A percentile compares a stretch with the other conserved stretches of the same genome.
These are phyloP conservation scores for Brasenia schreberi DNA, from an alignment of 164 flowering plant genomes.

Conservation along the genomic window DNA sequence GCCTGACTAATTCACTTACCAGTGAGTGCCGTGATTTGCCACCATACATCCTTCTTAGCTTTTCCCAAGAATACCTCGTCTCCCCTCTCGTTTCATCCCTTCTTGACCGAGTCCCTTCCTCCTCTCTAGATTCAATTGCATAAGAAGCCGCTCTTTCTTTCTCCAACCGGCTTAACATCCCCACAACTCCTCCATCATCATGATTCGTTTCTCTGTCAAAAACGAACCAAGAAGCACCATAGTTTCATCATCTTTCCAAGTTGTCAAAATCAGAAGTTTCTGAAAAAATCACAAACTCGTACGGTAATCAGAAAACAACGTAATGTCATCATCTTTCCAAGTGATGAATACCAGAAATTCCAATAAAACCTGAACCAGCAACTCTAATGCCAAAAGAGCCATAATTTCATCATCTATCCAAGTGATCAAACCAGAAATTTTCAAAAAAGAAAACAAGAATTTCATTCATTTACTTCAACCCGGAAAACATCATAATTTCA, in stretches of 20 bases:
- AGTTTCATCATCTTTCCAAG: neutral
- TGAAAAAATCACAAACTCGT: too few species aligned
- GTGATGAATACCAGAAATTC: too few species aligned
- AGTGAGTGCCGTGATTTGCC: neutral
- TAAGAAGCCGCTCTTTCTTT: constrained; percentile 19
- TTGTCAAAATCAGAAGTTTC: too few species aligned
- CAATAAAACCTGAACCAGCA: too few species aligned
- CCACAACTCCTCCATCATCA: constrained; percentile 46
- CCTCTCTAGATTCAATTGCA: neutral
- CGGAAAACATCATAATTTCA: too few species aligned
- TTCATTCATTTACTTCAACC: too few species aligned
- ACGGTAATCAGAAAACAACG: too few species aligned
- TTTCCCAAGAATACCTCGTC: constrained; percentile 2
- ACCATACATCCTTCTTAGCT: constrained; percentile 8
- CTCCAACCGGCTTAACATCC: constrained; percentile 65
- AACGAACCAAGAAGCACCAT: neutral
- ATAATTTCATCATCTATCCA: neutral
- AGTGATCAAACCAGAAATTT: too few species aligned
- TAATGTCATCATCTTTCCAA: too few species aligned
- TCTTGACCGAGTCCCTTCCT: neutral
- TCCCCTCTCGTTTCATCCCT: neutral
- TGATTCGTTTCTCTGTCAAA: constrained; percentile 22
- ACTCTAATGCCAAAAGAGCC: too few species aligned
- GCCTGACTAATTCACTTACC: neutral
- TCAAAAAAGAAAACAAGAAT: too few species aligned